These are phyloP conservation scores for Nakaseomyces sp. DNA, from an alignment of 1,139 yeast species.

Conservation along the genomic window DNA sequence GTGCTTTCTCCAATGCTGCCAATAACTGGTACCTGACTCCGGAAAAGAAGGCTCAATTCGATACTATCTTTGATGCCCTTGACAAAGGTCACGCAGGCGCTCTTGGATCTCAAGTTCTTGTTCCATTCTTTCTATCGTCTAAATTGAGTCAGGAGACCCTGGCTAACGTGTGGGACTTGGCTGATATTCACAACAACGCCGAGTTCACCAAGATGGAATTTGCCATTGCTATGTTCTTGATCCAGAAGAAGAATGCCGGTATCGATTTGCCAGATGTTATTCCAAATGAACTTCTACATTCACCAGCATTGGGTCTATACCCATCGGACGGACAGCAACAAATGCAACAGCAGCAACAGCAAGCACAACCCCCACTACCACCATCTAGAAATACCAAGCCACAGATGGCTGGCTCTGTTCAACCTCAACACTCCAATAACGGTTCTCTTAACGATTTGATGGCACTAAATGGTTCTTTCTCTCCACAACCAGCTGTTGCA, in stretches of 20 bases:
- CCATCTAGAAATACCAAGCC: constrained; percentile 15
- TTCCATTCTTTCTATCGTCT: constrained; percentile 81
- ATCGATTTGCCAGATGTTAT: constrained; percentile 62
- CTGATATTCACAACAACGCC: constrained; percentile 86
- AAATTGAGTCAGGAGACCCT: constrained; percentile 75
- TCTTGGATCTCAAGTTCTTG: constrained; percentile 73
- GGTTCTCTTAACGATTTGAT: constrained; percentile 63
- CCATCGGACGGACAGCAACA: constrained; percentile 17
- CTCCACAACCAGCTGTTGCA: constrained; percentile 31
- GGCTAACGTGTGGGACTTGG: constrained; percentile 89
- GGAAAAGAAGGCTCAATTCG: constrained; percentile 69
- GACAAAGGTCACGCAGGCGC: constrained; percentile 59
- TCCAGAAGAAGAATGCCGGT: constrained; percentile 76
- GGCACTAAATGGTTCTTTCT: constrained; percentile 45
- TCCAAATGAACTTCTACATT: constrained; percentile 44
- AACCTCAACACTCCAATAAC: constrained; percentile 31
- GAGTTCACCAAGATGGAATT: constrained; percentile 73
- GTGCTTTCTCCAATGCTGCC: constrained; percentile 47
- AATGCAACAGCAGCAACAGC: constrained; percentile 15
- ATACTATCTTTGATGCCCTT: constrained; percentile 63
- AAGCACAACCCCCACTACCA: constrained; percentile 16
- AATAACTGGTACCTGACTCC: constrained; percentile 63
- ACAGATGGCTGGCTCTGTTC: constrained; percentile 16
- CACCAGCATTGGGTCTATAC: constrained; percentile 29
- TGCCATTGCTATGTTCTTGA: constrained; percentile 87